Conservation (phyloP, 805 yeast genomes). For the Isabelozyma gotoi region DNA sequence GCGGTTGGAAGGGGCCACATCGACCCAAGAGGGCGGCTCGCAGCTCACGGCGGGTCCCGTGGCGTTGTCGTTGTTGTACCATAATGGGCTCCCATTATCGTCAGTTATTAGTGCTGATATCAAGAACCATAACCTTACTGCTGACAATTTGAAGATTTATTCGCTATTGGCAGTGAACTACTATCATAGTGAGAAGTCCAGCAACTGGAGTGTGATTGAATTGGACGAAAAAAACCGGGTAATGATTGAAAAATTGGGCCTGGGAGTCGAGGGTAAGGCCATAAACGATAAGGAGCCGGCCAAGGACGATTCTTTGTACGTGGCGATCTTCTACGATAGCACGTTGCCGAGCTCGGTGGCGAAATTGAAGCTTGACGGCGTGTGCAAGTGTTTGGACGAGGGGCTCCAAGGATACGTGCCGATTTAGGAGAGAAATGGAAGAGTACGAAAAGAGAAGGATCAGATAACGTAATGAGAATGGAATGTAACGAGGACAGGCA, state of each 20-base stretch:
- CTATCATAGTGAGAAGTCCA: constrained; percentile 13
- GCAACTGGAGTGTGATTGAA: constrained; percentile 27
- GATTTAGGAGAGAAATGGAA: background rate
- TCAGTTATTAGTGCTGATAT: constrained; percentile 27
- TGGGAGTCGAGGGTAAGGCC: background rate
- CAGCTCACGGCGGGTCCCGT: constrained; percentile 17
- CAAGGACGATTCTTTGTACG: constrained; percentile 18
- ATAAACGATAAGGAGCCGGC: constrained; percentile 5
- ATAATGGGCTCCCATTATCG: constrained; percentile 38
- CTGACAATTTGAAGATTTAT: constrained; percentile 33
- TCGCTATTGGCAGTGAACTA: constrained; percentile 34
- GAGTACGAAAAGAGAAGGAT: background rate
- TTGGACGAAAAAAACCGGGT: constrained; percentile 28
- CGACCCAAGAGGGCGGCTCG: constrained; percentile 1
- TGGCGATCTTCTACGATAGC: constrained; percentile 30
- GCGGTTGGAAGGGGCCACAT: constrained; percentile 5
- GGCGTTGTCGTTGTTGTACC: constrained; percentile 33
- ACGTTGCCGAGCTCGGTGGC: constrained; percentile 31
- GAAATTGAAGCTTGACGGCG: constrained; percentile 33
- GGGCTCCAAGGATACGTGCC: constrained; percentile 29
- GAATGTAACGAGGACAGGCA: background rate
- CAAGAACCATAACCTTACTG: constrained; percentile 11
- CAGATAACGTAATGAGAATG: too few species aligned
- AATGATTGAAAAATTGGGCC: constrained; percentile 18
- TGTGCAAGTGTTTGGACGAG: constrained; percentile 24